Evolutionary conservation across 2,329 filamentous ascomycete species (phyloP), one percentile per base, ranked within the genome.

Genomic region (Pseudogymnoascus sp.): DNA sequence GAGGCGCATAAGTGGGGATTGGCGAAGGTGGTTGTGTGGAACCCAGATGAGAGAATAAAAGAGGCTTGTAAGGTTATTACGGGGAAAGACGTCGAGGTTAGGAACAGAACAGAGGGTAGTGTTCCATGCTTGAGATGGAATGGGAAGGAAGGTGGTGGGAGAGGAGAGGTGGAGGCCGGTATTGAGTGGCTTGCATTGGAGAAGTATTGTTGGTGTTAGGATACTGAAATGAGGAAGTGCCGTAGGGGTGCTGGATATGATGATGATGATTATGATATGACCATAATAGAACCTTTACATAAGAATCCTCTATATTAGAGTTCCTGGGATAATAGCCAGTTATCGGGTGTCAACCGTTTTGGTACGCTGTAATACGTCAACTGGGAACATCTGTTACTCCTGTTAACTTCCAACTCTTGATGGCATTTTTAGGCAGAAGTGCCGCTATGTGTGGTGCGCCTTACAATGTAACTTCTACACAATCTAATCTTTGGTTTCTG

Each of bases 11-110:
- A 64, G 4, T 72, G 70, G 65, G 70, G 70, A 1, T 50, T 76
- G 24, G 62, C 65, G 3, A 71, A 73, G 62, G 71, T 76, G 31
- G 65, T 75, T 5, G 57, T 74, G 5, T 75, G 74, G 74, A 73
- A 75, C 36, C 74, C 74, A 5, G 69, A 70, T 31, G 66, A 70
- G 5, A 68, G 68, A n/a, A 64, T 72, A 3, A 64, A 66, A 9
- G 39, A 40, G 9, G 73, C 69, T 2, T 71, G 72, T 4, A 69
- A 68, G 61, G 65, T 50, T 50, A 50, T 50, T 50, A 31, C 15
- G 24, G 41, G 41, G 24, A 31, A 31, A 3, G 41, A 50, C 10
- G 41, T 50, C 3, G 41, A 50, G 13, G 41, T 50, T 50, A 50
- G n/a, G 13, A 50, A 50, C n/a, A 50, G 41, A 13, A 50, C 41